Evolutionary conservation across 495 filamentous ascomycete species (phyloP), one percentile per base, ranked within the genome.

Genomic region (Hypoxylon trugodes): DNA sequence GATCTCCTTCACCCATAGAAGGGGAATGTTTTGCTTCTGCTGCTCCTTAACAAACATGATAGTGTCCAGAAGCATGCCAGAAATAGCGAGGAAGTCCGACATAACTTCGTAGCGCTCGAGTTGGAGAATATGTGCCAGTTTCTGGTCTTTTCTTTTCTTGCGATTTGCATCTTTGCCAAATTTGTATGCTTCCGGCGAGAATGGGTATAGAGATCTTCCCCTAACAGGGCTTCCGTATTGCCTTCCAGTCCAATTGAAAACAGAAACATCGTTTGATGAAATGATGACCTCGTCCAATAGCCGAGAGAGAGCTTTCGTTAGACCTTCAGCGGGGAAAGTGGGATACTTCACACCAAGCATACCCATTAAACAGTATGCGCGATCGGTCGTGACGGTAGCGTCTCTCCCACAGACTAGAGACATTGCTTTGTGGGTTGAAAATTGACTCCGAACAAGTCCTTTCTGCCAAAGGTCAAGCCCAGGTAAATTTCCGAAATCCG

Each of bases 171-270:
- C 69, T 8, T 52, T 47, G 0, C 53, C 49, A 13, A 64, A 61
- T 6, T 66, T 63, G 51, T 66, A 76, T 4, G 73, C 74, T 36
- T 52, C 59, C 15, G 68, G 71, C 4, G 65, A 65, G n/a, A 68
- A 72, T 16, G 75, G 75, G 46, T 76, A 77, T 46, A 77, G 51
- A 0, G 74, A 75, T 19, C 75, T 61, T 6, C 75, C 75, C 12
- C 74, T 64, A 5, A 76, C 68, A 1, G 70, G 67, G 15, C 73
- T 78, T 0, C 76, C 74, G 45, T 69, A 63, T 7, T 73, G 65
- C 53, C 71, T 75, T 4, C 76, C 74, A 5, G 69, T 66, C 76
- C 76, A 78, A 62, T 76, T 78, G 62, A 78, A 78, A 47, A 76
- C 69, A 3, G 76, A 75, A 15, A 78, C 59, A 24, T 78, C 76